These are phyloP conservation scores for Lichtheimia corymbifera DNA, from an alignment of 371 early-diverging fungal species.

Conservation along the genomic window DNA sequence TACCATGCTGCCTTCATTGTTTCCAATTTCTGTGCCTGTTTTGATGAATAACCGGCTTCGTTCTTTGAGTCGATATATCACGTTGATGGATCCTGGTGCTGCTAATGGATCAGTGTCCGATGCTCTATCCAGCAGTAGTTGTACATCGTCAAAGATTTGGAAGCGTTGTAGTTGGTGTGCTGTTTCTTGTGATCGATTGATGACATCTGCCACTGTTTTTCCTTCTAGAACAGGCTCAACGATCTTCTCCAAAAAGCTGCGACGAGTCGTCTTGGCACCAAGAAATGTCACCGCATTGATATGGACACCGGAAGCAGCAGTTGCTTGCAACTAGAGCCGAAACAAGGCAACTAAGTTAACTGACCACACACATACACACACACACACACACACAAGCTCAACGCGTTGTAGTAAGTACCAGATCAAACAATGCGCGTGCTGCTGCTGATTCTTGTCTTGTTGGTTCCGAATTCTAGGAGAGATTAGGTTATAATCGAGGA, in stretches of 20 bases:
- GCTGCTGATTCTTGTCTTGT: constrained; percentile 20
- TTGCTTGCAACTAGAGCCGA: constrained; percentile 25
- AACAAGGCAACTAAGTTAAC: not conserved
- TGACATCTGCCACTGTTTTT: constrained; percentile 66
- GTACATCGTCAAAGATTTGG: constrained; percentile 75
- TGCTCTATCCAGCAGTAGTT: constrained; percentile 68
- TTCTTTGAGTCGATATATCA: constrained; percentile 72
- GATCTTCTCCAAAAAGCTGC: constrained; percentile 47
- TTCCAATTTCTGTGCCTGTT: constrained; percentile 84
- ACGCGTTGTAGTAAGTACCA: constrained; percentile 20
- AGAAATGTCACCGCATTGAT: constrained; percentile 55
- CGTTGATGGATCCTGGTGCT: constrained; percentile 61
- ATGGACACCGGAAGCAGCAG: constrained; percentile 43
- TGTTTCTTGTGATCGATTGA: constrained; percentile 62
- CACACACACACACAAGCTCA: not conserved
- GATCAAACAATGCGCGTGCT: constrained; percentile 29
- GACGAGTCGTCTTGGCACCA: constrained; percentile 49
- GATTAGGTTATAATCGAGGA: too few species aligned
- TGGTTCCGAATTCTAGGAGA: too few species aligned
- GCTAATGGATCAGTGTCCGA: constrained; percentile 48
- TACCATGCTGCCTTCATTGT: constrained; percentile 83
- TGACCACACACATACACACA: not conserved
- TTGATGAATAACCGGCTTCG: constrained; percentile 67
- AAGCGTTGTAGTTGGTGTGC: constrained; percentile 66
- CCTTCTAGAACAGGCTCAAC: constrained; percentile 42